Evolutionary conservation across 2,329 filamentous ascomycete genomes (phyloP), one percentile per base, ranked within the genome.

Genomic region (Venturia asperata): DNA sequence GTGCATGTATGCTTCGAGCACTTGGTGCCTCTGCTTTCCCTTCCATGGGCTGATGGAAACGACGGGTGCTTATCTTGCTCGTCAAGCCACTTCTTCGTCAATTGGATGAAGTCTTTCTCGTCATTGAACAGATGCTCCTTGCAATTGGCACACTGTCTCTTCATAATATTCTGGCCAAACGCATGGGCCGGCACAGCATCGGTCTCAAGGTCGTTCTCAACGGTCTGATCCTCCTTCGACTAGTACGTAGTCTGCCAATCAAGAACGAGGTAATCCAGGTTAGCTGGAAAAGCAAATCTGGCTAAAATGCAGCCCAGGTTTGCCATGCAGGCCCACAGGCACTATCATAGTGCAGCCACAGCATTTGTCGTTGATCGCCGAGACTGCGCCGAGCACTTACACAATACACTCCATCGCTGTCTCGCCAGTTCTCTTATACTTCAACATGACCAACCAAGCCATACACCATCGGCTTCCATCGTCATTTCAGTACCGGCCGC

Each of bases 1-100:
- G 37, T 56, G 52, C 52, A 56, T 19, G 52, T 56, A 37, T 56
- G 52, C 27, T 56, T 37, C 13, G 52, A 56, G 52, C 52, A 56
- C 37, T 37, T 37, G 27, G 10, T 15, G 30, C 52, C 11, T 39
- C 11, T 39, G 6, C 11, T 11, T 39, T 39, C 37, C 11, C 11
- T 39, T 39, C 11, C 37, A 39, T 39, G 37, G 5, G 37, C 37
- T 11, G 37, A 39, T 39, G 37, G 37, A 39, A 6, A 11, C 15
- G 17, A 17, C 2, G 6, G n/a, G 5, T 21, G 17, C 52, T 56
- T 34, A 56, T 27, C 52, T 37, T 56, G 15, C 17, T 37, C 37
- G 3, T 37, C 52, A 37, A 56, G 13, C 58, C 58, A 61, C 17
- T 30, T 42, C 58, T 61, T 61, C 1, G 58, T 61, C 41, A 61